These are phyloP conservation scores for Colletotrichum neosansevieriae DNA, from an alignment of 2,329 filamentous ascomycete species.

Conservation along the genomic window DNA sequence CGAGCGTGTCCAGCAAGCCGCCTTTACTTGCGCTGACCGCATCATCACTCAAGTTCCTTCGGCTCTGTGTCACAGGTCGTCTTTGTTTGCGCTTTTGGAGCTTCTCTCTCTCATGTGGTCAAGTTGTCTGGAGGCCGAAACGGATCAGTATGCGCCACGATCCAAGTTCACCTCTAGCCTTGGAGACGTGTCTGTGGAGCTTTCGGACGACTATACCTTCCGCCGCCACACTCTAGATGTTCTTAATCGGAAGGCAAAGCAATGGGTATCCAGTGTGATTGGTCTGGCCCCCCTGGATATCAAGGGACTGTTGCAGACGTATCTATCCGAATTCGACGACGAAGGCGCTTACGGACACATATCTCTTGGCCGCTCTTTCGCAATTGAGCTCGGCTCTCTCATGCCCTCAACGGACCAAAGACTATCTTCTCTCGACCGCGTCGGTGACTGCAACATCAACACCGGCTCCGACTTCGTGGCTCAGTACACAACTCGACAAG, in stretches of 20 bases:
- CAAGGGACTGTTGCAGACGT: constrained; percentile 95
- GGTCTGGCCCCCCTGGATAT: constrained; percentile 91
- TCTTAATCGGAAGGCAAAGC: constrained; percentile 80
- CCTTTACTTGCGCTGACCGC: constrained; percentile 83
- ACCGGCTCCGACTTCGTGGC: constrained; percentile 96
- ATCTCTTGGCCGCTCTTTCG: constrained; percentile 92
- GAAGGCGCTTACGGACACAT: constrained; percentile 92
- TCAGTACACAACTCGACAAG: constrained; percentile 96
- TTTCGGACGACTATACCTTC: constrained; percentile 93
- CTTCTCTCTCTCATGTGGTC: constrained; percentile 95
- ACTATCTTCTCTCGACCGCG: constrained; percentile 82
- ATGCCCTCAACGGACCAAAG: constrained; percentile 90
- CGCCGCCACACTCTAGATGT: constrained; percentile 82
- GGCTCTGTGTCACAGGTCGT: constrained; percentile 87
- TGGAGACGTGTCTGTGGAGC: constrained; percentile 83
- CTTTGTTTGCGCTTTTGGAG: constrained; percentile 92
- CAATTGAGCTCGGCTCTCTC: constrained; percentile 88
- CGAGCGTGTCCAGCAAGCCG: constrained; percentile 88
- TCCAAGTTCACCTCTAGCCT: constrained; percentile 82
- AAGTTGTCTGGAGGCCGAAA: constrained; percentile 93
- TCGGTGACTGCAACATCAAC: constrained; percentile 82
- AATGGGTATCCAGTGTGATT: constrained; percentile 85
- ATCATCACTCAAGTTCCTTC: constrained; percentile 90
- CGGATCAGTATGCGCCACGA: constrained; percentile 90
- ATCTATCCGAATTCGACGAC: constrained; percentile 94